Evolutionary conservation across 192 early-diverging fungal genomes (phyloP).

Genomic region (Paraglomus occultum): DNA sequence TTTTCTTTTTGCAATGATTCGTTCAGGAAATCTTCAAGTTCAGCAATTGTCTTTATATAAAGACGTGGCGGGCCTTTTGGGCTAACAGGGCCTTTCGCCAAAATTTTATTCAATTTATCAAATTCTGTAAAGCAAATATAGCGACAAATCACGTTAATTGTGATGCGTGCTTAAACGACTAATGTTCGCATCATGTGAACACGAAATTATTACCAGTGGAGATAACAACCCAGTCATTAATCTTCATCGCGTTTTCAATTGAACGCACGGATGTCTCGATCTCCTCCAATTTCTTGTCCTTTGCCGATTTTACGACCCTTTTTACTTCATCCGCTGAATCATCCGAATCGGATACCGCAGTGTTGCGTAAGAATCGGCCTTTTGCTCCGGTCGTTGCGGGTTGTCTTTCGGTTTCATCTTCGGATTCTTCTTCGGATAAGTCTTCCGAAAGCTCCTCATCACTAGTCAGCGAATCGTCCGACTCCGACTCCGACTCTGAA

Average conservation of each 20-base stretch:
- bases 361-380: conserved; percentile 42
- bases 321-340: conserved; percentile 69
- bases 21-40: conserved; percentile 78
- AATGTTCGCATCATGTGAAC: neutral
- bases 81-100: conserved; percentile 60
- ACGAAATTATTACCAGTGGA: conserved; percentile 58
- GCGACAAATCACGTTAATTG: conserved; percentile 5
- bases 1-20: conserved; percentile 61
- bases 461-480: conserved; percentile 57
- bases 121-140: conserved; percentile 62
- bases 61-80: conserved; percentile 59
- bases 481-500: conserved; percentile 65
- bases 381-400: conserved; percentile 33
- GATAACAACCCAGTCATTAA: conserved; percentile 86
- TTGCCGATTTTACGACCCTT: conserved; percentile 74
- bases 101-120: conserved; percentile 74
- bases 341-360: conserved; percentile 33
- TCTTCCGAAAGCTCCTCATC: conserved; percentile 53
- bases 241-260: conserved; percentile 75
- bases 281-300: conserved; percentile 88
- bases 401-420: conserved; percentile 55
- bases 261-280: conserved; percentile 62
- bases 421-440: conserved; percentile 38
- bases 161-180: neutral
- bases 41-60: conserved; percentile 69